Conservation (phyloP, 352 stramenopile genomes). For the Pythium phragmitis region DNA sequence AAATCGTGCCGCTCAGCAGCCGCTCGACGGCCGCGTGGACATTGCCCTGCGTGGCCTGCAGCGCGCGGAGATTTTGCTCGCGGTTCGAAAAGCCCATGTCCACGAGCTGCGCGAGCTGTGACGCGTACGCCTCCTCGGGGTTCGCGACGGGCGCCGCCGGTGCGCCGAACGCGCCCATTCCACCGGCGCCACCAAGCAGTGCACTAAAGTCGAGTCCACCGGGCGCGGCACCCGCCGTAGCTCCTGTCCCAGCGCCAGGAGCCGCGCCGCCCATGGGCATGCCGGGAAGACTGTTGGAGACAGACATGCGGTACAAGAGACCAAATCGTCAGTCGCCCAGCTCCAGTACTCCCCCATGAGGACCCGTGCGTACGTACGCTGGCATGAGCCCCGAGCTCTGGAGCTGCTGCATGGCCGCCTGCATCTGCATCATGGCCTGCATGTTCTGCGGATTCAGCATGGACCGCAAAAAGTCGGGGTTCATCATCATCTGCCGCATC, state of each 20-base stretch:
- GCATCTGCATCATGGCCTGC: conserved; percentile 91
- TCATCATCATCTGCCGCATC: conserved; percentile 88
- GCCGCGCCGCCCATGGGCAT: conserved; percentile 39
- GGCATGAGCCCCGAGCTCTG: conserved; percentile 63
- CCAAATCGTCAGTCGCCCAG: neutral
- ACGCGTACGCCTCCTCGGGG: conserved; percentile 83
- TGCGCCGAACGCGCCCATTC: conserved; percentile 25
- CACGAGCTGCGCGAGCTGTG: conserved; percentile 85
- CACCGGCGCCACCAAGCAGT: conserved; percentile 23
- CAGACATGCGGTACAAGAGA: neutral
- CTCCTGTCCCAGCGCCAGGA: conserved; percentile 11
- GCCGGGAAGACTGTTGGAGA: conserved; percentile 40
- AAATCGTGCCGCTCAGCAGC: conserved; percentile 64
- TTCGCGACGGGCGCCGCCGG: conserved; percentile 45
- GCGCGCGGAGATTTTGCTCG: conserved; percentile 83
- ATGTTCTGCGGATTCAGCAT: conserved; percentile 91
- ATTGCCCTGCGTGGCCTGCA: conserved; percentile 86
- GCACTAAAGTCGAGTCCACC: conserved; percentile 53
- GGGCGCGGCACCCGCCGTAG: conserved; percentile 21
- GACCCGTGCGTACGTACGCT: conserved; percentile 39
- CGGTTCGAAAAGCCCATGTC: conserved; percentile 92
- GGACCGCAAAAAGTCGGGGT: conserved; percentile 80
- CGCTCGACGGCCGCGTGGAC: conserved; percentile 90
- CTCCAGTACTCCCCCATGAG: neutral
- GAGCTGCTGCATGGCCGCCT: conserved; percentile 86